phyloP scores from a whole-genome alignment of 305 asterid species.

The Andrographis paniculata region DNA sequence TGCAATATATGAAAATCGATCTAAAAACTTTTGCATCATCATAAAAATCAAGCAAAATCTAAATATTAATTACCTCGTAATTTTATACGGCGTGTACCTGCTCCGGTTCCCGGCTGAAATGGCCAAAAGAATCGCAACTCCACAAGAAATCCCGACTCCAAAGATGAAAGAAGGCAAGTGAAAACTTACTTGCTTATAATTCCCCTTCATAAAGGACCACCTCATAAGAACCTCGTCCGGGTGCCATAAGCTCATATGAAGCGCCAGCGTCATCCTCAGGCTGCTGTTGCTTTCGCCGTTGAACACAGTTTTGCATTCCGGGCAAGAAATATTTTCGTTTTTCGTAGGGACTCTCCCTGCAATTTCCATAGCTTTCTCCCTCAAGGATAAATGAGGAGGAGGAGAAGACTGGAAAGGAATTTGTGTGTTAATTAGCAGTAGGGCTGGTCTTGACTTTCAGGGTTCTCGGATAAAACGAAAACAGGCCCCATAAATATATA shows the following conservation, averaged over 20 bases:
- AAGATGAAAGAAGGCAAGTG: conserved; percentile 58
- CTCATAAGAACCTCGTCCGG: conserved; percentile 70
- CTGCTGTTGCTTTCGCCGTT: conserved; percentile 29
- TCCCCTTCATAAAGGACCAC: conserved; percentile 67
- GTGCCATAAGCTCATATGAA: conserved; percentile 86
- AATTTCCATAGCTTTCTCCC: conserved; percentile 66
- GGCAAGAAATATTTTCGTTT: conserved; percentile 58
- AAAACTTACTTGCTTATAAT: conserved; percentile 23
- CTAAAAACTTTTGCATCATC: too few species aligned
- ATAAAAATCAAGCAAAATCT: too few species aligned
- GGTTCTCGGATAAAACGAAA: too few species aligned
- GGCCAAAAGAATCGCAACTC: conserved; percentile 43
- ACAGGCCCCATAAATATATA: too few species aligned
- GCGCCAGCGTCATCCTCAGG: conserved; percentile 52
- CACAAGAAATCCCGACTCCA: conserved; percentile 63
- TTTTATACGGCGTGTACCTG: conserved; percentile 18
- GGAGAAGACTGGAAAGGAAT: conserved; percentile 33
- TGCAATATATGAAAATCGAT: too few species aligned
- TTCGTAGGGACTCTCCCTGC: conserved; percentile 57
- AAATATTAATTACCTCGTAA: conserved; percentile 16
- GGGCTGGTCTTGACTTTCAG: too few species aligned
- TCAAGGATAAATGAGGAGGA: conserved; percentile 26
- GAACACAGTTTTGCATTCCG: conserved; percentile 48
- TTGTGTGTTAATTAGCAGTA: not conserved
- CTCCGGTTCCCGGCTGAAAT: conserved; percentile 32